A percentile compares a stretch with the other conserved stretches of the same genome.
Evolutionary conservation across 352 stramenopile genomes (phyloP).

Genomic region (Pythium brassicae): DNA sequence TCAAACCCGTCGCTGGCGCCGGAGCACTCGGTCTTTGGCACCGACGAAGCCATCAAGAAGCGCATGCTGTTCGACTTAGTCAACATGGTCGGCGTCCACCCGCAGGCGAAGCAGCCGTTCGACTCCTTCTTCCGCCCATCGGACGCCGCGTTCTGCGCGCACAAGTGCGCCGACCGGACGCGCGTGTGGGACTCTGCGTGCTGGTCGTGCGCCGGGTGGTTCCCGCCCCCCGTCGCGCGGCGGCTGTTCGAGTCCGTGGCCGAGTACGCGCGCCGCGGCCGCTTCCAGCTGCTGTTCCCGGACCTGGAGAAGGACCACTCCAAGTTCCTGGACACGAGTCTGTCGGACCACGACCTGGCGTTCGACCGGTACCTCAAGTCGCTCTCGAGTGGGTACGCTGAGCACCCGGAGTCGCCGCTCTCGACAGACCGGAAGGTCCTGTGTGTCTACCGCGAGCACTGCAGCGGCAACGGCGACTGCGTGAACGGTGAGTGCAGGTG

Average conservation of each 20-base stretch:
- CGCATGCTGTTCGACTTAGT: constrained; percentile 59
- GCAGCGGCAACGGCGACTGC: constrained; percentile 76
- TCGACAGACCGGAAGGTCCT: constrained; percentile 32
- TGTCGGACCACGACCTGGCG: constrained; percentile 61
- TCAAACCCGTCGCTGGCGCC: constrained; percentile 61
- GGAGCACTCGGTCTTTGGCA: constrained; percentile 44
- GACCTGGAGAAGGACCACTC: constrained; percentile 52
- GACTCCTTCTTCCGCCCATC: constrained; percentile 53
- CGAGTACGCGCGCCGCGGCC: constrained; percentile 67
- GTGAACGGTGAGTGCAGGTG: constrained; percentile 76
- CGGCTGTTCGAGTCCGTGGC: constrained; percentile 46
- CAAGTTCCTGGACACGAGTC: constrained; percentile 47
- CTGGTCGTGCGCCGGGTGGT: constrained; percentile 77
- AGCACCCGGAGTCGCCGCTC: constrained; percentile 31
- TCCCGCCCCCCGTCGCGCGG: constrained; percentile 49
- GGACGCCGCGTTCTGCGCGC: constrained; percentile 41
- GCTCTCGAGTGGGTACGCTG: constrained; percentile 43
- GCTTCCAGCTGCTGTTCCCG: constrained; percentile 68
- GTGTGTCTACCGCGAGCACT: constrained; percentile 81
- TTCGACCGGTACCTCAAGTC: constrained; percentile 77
- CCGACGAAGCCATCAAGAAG: constrained; percentile 69
- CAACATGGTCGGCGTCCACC: constrained; percentile 62
- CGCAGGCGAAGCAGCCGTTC: constrained; percentile 51
- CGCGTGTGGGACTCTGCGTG: constrained; percentile 63
- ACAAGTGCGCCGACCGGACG: constrained; percentile 61